Evolutionary conservation across 148 eudicot genomes (phyloP).

Genomic region (Cornus kousa): DNA sequence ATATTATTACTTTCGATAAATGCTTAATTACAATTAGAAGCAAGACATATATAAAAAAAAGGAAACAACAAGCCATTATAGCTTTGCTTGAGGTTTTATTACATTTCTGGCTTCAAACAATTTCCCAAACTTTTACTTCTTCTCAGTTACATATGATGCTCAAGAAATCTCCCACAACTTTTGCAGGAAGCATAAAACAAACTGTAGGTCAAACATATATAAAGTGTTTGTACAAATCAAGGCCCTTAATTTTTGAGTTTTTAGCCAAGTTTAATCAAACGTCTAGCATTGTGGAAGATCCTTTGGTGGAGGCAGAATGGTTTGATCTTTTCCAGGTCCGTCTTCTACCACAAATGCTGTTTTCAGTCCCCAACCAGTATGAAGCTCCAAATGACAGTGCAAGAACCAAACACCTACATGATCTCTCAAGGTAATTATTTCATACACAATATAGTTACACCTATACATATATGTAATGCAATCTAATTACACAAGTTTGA

Average conservation of each 20-base stretch:
- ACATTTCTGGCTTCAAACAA: not conserved
- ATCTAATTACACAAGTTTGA: not conserved
- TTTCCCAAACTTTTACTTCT: not conserved
- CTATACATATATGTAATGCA: not conserved
- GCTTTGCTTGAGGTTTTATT: not conserved
- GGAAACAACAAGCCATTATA: not conserved
- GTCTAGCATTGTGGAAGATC: conserved; percentile 48
- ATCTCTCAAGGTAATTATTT: not conserved
- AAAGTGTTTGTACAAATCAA: not conserved
- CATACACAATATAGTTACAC: too few relatives aligned
- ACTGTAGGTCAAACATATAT: not conserved
- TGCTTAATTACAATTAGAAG: not conserved
- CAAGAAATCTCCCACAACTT: conserved; percentile 19
- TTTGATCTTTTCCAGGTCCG: conserved; percentile 40
- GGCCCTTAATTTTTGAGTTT: not conserved
- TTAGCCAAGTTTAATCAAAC: not conserved
- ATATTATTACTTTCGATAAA: not conserved
- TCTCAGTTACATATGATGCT: not conserved
- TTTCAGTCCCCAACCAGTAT: conserved; percentile 60
- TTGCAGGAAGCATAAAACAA: conserved; percentile 15
- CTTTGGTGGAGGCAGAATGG: conserved; percentile 48
- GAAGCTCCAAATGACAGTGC: conserved; percentile 61
- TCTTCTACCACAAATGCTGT: conserved; percentile 51
- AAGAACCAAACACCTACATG: conserved; percentile 54
- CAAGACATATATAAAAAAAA: not conserved